phyloP scores from a whole-genome alignment of 768 basidiomycete species.

The Dacryopinax spathularia region DNA sequence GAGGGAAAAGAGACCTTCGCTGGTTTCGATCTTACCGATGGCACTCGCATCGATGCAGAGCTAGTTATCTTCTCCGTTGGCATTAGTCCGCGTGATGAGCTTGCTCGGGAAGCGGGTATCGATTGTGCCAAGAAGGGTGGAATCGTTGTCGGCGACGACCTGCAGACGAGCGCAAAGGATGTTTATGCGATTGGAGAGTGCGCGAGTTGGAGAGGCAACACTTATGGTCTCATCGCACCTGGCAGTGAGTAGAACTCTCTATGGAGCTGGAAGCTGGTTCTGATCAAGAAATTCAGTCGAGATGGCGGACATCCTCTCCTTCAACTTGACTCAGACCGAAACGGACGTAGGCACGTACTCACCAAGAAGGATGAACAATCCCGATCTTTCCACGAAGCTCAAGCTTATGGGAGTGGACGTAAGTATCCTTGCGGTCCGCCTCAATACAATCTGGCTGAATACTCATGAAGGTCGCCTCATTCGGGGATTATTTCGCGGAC shows the following conservation, averaged over 20 bases:
- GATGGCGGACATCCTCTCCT: constrained; percentile 62
- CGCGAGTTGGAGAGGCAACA: constrained; percentile 48
- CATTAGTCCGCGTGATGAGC: constrained; percentile 54
- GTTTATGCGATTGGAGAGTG: constrained; percentile 69
- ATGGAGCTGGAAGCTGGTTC: too few relatives aligned
- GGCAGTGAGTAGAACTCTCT: constrained; percentile 28
- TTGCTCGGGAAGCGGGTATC: constrained; percentile 43
- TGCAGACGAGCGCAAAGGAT: constrained; percentile 42
- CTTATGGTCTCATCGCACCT: constrained; percentile 65
- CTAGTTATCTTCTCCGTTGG: constrained; percentile 57
- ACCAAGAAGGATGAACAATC: constrained; percentile 40
- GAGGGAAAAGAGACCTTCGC: too few relatives aligned
- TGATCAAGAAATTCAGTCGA: constrained; percentile 29
- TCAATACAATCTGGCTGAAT: neutral
- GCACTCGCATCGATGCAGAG: constrained; percentile 27
- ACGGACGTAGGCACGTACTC: constrained; percentile 30
- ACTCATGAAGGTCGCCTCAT: constrained; percentile 39
- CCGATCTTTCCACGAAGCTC: constrained; percentile 57
- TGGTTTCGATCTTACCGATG: constrained; percentile 39
- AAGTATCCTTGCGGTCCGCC: constrained; percentile 12
- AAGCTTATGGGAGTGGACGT: constrained; percentile 50
- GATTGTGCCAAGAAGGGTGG: constrained; percentile 38
- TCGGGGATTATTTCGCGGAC: constrained; percentile 62
- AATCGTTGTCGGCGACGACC: constrained; percentile 40
- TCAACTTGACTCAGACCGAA: constrained; percentile 49